These are phyloP conservation scores for Penicillium concentricum DNA, from an alignment of 2,329 filamentous ascomycete species.

Conservation along the genomic window DNA sequence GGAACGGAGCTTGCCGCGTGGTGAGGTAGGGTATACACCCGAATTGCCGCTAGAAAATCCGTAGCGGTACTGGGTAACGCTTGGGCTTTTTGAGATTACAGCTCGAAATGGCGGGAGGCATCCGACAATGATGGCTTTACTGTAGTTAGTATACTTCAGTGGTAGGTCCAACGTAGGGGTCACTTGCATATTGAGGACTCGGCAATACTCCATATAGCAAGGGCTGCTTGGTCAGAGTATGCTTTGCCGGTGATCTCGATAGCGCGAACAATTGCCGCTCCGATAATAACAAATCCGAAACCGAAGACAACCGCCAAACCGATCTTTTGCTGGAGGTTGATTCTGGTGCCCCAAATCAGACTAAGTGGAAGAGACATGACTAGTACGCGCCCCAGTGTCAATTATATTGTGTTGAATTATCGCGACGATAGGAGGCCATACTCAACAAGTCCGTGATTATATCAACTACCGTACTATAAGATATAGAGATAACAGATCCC, in stretches of 20 bases:
- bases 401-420: neutral
- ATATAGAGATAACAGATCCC: constrained; percentile 20
- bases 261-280: constrained; percentile 27
- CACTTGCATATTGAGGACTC: constrained; percentile 19
- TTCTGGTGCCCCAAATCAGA: constrained; percentile 27
- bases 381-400: neutral
- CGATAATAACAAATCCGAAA: constrained; percentile 26
- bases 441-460: constrained; percentile 26
- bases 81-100: constrained; percentile 8
- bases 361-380: constrained; percentile 32
- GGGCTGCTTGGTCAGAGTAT: constrained; percentile 17
- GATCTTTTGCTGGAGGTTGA: constrained; percentile 29
- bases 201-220: constrained; percentile 20
- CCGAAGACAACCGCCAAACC: constrained; percentile 29
- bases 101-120: constrained; percentile 20
- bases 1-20: neutral
- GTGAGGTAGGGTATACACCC: neutral
- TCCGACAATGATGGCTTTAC: constrained; percentile 17
- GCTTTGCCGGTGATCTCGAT: constrained; percentile 22
- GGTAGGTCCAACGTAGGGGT: neutral
- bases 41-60: neutral
- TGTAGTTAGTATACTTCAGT: neutral
- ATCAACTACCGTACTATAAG: constrained; percentile 23
- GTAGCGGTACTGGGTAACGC: neutral
- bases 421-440: constrained; percentile 1